phyloP scores from a whole-genome alignment of 2,329 filamentous ascomycete species.

The Coniella vitis region DNA sequence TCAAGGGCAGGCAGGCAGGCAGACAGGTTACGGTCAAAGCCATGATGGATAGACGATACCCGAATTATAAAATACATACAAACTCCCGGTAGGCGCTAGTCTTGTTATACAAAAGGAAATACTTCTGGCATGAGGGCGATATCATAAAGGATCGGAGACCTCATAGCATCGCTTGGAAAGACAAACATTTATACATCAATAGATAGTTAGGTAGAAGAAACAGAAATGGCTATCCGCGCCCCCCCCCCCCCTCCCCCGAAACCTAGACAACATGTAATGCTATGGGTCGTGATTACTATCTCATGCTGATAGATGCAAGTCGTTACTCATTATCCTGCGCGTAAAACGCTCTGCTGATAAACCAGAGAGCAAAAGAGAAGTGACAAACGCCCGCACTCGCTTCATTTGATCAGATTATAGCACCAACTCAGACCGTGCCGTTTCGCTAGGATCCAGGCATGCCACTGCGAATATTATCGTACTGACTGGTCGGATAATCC shows the following conservation, averaged over 20 bases:
- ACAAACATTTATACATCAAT: neutral
- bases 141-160: neutral
- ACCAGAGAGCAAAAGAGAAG: neutral
- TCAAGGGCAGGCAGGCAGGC: too few species aligned
- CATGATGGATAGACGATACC: slow-evolving; percentile 17
- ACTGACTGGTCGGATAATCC: slow-evolving; percentile 48
- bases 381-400: too few species aligned
- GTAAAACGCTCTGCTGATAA: neutral
- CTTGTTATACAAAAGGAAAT: neutral
- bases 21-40: slow-evolving; percentile 13
- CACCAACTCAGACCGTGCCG: neutral
- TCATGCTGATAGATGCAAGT: neutral
- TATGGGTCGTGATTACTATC: neutral
- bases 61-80: slow-evolving; percentile 13
- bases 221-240: neutral
- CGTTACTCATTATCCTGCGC: neutral
- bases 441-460: slow-evolving; percentile 18
- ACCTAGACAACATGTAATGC: neutral
- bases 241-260: too few species aligned
- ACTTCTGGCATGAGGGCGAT: too few species aligned
- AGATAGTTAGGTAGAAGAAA: neutral
- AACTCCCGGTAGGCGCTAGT: slow-evolving; percentile 14
- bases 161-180: neutral
- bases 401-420: too few species aligned
- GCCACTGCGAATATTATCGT: slow-evolving; percentile 45